Percentiles rank a stretch among this genome's conserved stretches.
Evolutionary conservation across 2,329 filamentous ascomycete genomes (phyloP).

Genomic region (Aspergillus spinulosporus): DNA sequence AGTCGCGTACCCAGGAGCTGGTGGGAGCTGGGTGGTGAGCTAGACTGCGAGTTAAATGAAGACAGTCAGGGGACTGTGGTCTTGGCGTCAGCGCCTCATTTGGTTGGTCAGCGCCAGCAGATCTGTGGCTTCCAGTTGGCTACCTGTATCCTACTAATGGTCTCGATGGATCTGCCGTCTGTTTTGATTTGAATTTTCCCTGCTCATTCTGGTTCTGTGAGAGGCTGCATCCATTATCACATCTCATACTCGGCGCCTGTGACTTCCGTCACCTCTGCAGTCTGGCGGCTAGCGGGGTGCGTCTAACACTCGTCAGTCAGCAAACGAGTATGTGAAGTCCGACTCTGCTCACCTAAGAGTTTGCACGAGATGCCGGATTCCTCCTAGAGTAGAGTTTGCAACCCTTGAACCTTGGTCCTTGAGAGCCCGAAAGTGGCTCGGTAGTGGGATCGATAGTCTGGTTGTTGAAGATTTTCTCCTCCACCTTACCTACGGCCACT

Average conservation of each 20-base stretch:
- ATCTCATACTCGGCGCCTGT: slow-evolving; percentile 16
- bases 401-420: slow-evolving; percentile 10
- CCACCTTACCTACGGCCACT: neutral
- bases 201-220: neutral
- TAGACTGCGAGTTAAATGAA: neutral
- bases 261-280: slow-evolving; percentile 14
- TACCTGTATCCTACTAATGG: neutral
- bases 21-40: neutral
- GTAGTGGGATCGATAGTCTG: slow-evolving; percentile 10
- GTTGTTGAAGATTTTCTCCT: slow-evolving; percentile 8
- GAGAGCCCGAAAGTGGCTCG: neutral
- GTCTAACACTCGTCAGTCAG: neutral
- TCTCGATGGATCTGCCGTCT: slow-evolving; percentile 9
- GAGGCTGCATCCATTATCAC: neutral
- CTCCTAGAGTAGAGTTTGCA: neutral
- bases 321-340: too few relatives aligned
- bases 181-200: slow-evolving; percentile 1
- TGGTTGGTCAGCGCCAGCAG: slow-evolving; percentile 23
- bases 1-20: neutral
- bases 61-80: slow-evolving; percentile 20
- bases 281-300: neutral
- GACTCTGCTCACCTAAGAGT: neutral
- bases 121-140: slow-evolving; percentile 30
- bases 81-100: slow-evolving; percentile 20
- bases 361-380: neutral